Conservation (phyloP, 2,329 filamentous ascomycete species). For the Aspergillus sp. region DNA sequence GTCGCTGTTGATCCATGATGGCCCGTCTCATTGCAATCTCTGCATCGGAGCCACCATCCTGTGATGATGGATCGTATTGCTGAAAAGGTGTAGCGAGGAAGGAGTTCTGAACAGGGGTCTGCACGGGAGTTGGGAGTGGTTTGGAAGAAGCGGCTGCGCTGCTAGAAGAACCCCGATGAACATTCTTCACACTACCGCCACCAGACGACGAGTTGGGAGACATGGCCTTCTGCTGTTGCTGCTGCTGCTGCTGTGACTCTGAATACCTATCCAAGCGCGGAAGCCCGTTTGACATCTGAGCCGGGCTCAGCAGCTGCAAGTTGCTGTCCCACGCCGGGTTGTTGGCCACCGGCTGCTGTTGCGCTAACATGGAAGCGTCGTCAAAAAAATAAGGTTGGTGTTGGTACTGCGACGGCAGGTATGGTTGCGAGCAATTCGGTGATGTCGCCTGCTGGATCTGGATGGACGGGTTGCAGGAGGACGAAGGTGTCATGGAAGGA, state of each 20-base stretch:
- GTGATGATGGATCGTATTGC: conserved; percentile 36
- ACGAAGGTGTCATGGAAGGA: conserved; percentile 33
- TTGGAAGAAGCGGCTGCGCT: conserved; percentile 39
- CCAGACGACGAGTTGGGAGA: conserved; percentile 27
- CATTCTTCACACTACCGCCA: conserved; percentile 22
- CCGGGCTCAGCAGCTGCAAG: conserved; percentile 29
- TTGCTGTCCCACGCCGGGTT: conserved; percentile 31
- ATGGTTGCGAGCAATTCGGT: conserved; percentile 22
- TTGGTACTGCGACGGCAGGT: conserved; percentile 18
- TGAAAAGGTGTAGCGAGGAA: conserved; percentile 42
- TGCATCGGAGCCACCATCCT: conserved; percentile 40
- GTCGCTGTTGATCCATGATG: conserved; percentile 42
- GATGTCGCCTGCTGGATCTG: conserved; percentile 26
- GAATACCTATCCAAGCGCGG: conserved; percentile 4
- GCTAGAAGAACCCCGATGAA: conserved; percentile 30
- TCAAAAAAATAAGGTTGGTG: conserved; percentile 12
- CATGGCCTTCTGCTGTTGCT: conserved; percentile 29
- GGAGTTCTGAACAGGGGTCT: conserved; percentile 46
- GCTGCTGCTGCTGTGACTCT: background rate
- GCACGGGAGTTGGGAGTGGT: conserved; percentile 48
- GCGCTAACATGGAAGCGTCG: conserved; percentile 33
- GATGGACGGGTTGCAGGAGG: conserved; percentile 32
- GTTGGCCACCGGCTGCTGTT: conserved; percentile 28
- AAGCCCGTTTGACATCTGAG: conserved; percentile 21
- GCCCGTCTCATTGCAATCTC: conserved; percentile 54